phyloP scores from a whole-genome alignment of 1,284 basidiomycete species.

The Ustilago trichophora region DNA sequence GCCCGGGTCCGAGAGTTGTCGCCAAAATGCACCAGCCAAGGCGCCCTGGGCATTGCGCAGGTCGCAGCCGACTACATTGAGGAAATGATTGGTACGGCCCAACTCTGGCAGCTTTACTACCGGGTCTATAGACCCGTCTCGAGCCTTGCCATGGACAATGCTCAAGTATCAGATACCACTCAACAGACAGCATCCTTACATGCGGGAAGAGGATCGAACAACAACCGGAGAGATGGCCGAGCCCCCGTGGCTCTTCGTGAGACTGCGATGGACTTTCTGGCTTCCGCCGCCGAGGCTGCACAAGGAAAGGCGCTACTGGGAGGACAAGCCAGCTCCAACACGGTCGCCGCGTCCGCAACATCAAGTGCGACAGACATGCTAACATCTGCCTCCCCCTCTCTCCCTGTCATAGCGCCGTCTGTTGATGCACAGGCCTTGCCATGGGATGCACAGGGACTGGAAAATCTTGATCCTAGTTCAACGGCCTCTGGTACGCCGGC shows the following conservation, averaged over 20 bases:
- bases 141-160: too few species aligned
- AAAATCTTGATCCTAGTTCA: too few species aligned
- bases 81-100: constrained; percentile 20
- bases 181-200: too few species aligned
- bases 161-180: too few species aligned
- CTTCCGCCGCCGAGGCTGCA: constrained; percentile 14
- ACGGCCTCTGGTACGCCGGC: background rate
- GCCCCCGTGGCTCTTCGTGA: too few species aligned
- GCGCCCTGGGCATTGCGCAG: constrained; percentile 1
- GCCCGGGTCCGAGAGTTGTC: background rate
- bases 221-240: too few species aligned
- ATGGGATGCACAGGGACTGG: background rate
- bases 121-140: constrained; percentile 24
- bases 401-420: background rate
- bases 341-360: too few species aligned
- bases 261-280: constrained; percentile 17
- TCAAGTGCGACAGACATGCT: too few species aligned
- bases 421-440: background rate
- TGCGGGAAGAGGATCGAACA: too few species aligned
- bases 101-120: constrained; percentile 23
- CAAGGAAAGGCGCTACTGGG: background rate
- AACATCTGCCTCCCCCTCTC: too few species aligned
- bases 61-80: constrained; percentile 17
- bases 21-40: background rate
- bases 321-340: background rate